Base-by-base conservation (phyloP, 495 filamentous ascomycete species). In the Glarea lozoyensis region DNA sequence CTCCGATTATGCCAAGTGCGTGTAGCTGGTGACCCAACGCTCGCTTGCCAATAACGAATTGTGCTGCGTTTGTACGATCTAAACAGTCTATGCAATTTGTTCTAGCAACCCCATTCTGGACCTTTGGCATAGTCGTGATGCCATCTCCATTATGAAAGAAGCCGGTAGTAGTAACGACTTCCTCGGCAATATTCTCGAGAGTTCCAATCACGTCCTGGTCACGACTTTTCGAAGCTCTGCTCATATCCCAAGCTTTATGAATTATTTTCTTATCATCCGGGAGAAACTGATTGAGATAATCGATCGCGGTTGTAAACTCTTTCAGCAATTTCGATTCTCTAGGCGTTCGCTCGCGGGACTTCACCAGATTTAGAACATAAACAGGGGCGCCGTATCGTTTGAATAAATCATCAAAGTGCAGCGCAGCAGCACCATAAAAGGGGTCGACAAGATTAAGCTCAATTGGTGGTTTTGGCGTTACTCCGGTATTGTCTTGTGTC, bases 41-140 rank as follows among this genome's bases (percentile, higher is more conserved):
- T 32, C 86, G 67, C 63, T 98, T 98, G n/a, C 88, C 92, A 50
- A 98, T 88, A 18, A 98, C 92, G 55, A 97, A 98, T 56, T 98
- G 92, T 1, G 88, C 88, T 13, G 92, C 92, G 60, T 98, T 98
- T 3, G 92, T 98, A 31, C 92, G 77, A 58, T 98, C 92, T 11
- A 98, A 70, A 50, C 92, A 98, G 55, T 98, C 92, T 48, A 97
- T 97, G 58, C 92, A 98, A 55, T 98, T 98, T 1, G 93, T 97
- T 48, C 92, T 79, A 11, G 84, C 88, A 31, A 98, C 79, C 4
- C 92, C 92, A 49, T 95, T 93, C 56, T 98, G 92, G 20, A 89
- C 69, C n/a, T 64, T 72, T 7, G 86, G 63, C 29, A 72, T 70
- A 3, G 72, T 74, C 32, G 75, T 76, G 2, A 69, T 64, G 33